Evolutionary conservation across 495 filamentous ascomycete genomes (phyloP).

Genomic region (Acidiella bohemica): DNA sequence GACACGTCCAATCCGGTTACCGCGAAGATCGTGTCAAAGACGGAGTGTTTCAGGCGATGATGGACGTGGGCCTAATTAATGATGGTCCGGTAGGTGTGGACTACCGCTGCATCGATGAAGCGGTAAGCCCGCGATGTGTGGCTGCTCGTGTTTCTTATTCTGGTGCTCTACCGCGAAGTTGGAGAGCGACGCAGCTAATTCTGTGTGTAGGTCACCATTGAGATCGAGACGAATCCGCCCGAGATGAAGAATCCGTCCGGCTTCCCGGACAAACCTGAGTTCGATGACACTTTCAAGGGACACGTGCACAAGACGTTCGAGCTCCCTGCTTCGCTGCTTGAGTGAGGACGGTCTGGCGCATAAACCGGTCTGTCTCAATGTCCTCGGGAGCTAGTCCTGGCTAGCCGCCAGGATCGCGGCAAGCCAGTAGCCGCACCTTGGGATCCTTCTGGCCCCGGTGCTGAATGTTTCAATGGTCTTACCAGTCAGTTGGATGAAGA

Average conservation of each 20-base stretch:
- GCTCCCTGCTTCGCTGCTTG: conserved; percentile 17
- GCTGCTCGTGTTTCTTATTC: background rate
- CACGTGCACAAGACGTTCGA: conserved; percentile 19
- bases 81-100: conserved; percentile 81
- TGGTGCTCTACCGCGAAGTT: background rate
- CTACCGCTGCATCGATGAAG: conserved; percentile 50
- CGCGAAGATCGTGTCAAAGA: conserved; percentile 69
- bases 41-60: conserved; percentile 96
- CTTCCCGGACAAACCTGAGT: conserved; percentile 13
- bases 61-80: conserved; percentile 89
- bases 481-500: too few relatives aligned
- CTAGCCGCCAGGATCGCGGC: too few relatives aligned
- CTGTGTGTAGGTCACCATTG: conserved; percentile 46
- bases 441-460: too few relatives aligned
- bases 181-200: conserved; percentile 7
- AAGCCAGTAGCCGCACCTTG: too few relatives aligned
- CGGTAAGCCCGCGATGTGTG: conserved; percentile 34
- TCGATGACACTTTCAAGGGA: conserved; percentile 13
- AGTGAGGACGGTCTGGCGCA: too few relatives aligned
- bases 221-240: conserved; percentile 48
- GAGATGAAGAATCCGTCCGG: conserved; percentile 34
- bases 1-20: conserved; percentile 62
- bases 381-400: too few relatives aligned
- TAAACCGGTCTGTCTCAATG: too few relatives aligned
- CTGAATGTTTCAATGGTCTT: too few relatives aligned